Evolutionary conservation across 352 stramenopile genomes (phyloP).

Genomic region (Pythium rhizo-oryzae): DNA sequence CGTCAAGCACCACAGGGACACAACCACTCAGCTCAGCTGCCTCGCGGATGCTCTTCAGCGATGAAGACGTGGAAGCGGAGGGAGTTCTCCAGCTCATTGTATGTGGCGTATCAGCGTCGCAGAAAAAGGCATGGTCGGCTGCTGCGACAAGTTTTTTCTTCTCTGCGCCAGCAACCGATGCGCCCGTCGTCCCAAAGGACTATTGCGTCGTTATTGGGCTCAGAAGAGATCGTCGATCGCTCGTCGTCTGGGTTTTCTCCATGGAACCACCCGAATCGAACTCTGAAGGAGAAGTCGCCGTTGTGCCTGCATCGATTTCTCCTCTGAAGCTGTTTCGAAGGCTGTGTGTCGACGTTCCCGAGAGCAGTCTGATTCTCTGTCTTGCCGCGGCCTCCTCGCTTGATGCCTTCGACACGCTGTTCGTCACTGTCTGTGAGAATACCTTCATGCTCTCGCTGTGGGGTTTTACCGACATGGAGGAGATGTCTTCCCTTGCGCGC

Average conservation of each 20-base stretch:
- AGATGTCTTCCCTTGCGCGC: slow-evolving; percentile 43
- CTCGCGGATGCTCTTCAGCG: slow-evolving; percentile 24
- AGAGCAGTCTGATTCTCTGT: slow-evolving; percentile 31
- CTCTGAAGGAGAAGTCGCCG: slow-evolving; percentile 9
- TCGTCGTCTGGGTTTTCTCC: slow-evolving; percentile 69
- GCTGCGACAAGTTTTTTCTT: slow-evolving; percentile 29
- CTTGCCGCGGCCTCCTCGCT: slow-evolving; percentile 51
- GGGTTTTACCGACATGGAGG: slow-evolving; percentile 60
- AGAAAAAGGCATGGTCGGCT: slow-evolving; percentile 60
- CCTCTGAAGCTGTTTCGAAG: slow-evolving; percentile 51
- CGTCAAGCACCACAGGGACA: background rate
- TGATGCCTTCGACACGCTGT: slow-evolving; percentile 47
- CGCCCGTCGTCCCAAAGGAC: slow-evolving; percentile 40
- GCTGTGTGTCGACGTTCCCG: slow-evolving; percentile 36
- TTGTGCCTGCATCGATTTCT: slow-evolving; percentile 8
- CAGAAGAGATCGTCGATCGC: slow-evolving; percentile 33
- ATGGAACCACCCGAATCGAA: slow-evolving; percentile 28
- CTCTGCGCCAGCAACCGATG: slow-evolving; percentile 1
- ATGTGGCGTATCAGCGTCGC: slow-evolving; percentile 19
- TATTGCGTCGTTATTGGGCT: slow-evolving; percentile 63
- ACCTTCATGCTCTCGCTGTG: slow-evolving; percentile 48
- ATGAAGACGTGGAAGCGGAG: slow-evolving; percentile 23
- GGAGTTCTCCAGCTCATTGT: slow-evolving; percentile 23
- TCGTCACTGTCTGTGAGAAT: slow-evolving; percentile 46
- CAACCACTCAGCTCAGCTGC: background rate